Evolutionary conservation across 78 protist genomes (phyloP).

Genomic region (Dictyostelium capitatum): DNA sequence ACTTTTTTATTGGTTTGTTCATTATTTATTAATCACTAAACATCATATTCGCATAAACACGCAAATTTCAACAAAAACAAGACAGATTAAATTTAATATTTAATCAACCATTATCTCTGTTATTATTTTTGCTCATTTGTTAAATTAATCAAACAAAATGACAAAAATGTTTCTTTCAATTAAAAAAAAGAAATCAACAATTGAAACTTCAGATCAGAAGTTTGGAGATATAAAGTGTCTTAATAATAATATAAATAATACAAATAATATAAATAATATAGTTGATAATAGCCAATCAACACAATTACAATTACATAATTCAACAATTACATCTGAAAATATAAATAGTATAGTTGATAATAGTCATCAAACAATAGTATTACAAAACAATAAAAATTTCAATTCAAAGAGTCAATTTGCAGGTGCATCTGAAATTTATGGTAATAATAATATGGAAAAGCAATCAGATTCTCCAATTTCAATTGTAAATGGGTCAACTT

Average conservation of each 20-base stretch:
- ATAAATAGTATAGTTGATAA: not conserved
- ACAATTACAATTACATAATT: not conserved
- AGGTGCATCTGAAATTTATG: constrained; percentile 38
- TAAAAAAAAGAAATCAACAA: constrained; percentile 10
- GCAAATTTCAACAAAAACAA: too few relatives aligned
- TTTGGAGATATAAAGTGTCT: constrained; percentile 22
- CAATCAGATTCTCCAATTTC: not conserved
- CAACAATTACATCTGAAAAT: not conserved
- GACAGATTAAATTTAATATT: too few relatives aligned
- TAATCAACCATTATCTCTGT: too few relatives aligned
- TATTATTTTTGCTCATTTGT: too few relatives aligned
- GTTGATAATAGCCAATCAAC: not conserved
- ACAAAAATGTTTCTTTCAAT: constrained; percentile 19
- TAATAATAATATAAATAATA: not conserved
- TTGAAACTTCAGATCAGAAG: constrained; percentile 13
- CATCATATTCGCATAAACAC: too few relatives aligned
- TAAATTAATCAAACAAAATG: not conserved
- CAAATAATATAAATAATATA: not conserved
- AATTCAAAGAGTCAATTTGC: constrained; percentile 25
- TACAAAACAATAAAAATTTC: constrained; percentile 2
- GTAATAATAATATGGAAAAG: constrained; percentile 24
- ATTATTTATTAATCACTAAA: too few relatives aligned
- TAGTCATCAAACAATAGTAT: not conserved
- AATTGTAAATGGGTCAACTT: not conserved
- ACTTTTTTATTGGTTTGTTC: too few relatives aligned